Evolutionary conservation across 2,329 filamentous ascomycete genomes (phyloP).

Genomic region (Fusarium bactridioides): DNA sequence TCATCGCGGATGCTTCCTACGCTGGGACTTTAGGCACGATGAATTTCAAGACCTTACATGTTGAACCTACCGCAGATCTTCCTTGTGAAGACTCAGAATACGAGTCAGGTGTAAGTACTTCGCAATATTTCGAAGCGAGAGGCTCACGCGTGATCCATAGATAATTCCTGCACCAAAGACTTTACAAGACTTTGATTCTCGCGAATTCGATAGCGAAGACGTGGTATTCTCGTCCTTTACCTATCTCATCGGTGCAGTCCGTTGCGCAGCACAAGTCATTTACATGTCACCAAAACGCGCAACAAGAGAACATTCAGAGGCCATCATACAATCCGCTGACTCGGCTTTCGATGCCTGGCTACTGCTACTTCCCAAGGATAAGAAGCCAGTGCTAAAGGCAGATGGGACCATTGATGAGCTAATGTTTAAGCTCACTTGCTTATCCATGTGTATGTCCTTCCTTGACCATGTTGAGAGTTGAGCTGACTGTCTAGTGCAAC

Average conservation of each 20-base stretch:
- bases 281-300: constrained; percentile 4
- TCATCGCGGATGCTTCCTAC: constrained; percentile 64
- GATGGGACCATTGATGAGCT: constrained; percentile 24
- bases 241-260: constrained; percentile 21
- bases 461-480: rapidly evolving
- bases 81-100: constrained; percentile 72
- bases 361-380: neutral
- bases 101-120: constrained; percentile 47
- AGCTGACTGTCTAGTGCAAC: constrained; percentile 13
- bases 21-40: constrained; percentile 42
- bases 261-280: constrained; percentile 16
- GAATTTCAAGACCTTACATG: constrained; percentile 43
- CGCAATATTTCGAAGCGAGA: too few species aligned
- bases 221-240: constrained; percentile 20
- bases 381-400: constrained; percentile 1
- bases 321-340: constrained; percentile 23
- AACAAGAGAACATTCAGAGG: constrained; percentile 8
- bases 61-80: constrained; percentile 64
- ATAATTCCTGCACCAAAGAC: constrained; percentile 12
- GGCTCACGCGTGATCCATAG: neutral
- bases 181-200: constrained; percentile 19
- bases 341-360: constrained; percentile 25
- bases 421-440: constrained; percentile 29
- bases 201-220: constrained; percentile 15
- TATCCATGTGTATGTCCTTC: constrained; percentile 23